These are phyloP conservation scores for Panicum miliaceum DNA, from an alignment of 176 grass and related monocot species.

Conservation along the genomic window DNA sequence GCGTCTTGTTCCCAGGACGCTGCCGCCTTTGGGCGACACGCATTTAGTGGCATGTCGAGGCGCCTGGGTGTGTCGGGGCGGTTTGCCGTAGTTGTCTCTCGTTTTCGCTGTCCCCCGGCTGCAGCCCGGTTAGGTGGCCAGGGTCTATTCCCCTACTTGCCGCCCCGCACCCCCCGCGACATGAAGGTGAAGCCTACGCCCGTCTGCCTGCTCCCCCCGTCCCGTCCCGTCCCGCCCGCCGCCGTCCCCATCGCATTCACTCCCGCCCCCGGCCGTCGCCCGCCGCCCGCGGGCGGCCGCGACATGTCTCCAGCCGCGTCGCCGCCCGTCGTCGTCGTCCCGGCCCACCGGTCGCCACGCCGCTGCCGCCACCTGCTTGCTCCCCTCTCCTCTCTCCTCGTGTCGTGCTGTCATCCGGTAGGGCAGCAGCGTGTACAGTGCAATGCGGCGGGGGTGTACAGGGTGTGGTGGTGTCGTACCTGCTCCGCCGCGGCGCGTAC, in stretches of 20 bases:
- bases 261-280: constrained; percentile 2
- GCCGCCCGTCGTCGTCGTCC: not conserved
- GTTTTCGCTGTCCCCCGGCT: constrained; percentile 69
- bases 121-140: constrained; percentile 57
- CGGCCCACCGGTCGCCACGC: constrained; percentile 15
- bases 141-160: constrained; percentile 43
- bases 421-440: not conserved
- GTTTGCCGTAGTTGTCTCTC: constrained; percentile 66
- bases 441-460: not conserved
- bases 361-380: constrained; percentile 12
- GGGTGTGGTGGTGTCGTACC: not conserved
- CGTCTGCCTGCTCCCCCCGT: constrained; percentile 41
- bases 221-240: not conserved
- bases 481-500: not conserved
- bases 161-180: not conserved
- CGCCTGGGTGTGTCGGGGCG: constrained; percentile 58
- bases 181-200: too few species aligned
- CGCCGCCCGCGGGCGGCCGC: not conserved
- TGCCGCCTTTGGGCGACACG: constrained; percentile 46
- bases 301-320: not conserved
- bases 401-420: not conserved
- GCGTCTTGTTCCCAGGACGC: constrained; percentile 34
- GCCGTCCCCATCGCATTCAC: constrained; percentile 41
- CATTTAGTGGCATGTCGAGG: constrained; percentile 60
- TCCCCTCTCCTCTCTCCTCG: too few species aligned